Conservation (phyloP, 139 green algal species). For the Chloropicon primus region DNA sequence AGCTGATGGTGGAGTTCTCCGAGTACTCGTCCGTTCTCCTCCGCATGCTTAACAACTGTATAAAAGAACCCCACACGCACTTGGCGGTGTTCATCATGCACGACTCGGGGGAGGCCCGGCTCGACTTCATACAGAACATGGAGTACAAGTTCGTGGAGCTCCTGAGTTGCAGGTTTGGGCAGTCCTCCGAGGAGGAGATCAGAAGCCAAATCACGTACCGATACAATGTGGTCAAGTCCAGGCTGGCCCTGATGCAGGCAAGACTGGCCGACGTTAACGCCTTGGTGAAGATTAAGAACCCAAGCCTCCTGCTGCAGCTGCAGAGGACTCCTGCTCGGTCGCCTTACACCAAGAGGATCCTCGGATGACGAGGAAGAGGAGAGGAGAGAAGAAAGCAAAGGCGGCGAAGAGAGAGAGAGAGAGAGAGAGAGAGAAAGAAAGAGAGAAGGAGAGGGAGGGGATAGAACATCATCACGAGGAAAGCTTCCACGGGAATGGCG, state of each 20-base stretch:
- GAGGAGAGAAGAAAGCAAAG: no score
- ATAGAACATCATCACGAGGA: no score
- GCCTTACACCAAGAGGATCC: background rate
- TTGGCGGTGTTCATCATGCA: conserved; percentile 44
- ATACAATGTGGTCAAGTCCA: conserved; percentile 52
- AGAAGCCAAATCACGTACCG: conserved; percentile 36
- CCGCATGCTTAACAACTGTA: conserved; percentile 44
- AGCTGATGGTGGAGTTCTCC: conserved; percentile 48
- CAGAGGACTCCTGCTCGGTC: conserved; percentile 23
- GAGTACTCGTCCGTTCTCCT: conserved; percentile 41
- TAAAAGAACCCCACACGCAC: conserved; percentile 39
- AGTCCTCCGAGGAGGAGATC: conserved; percentile 41
- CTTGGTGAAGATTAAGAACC: conserved; percentile 50
- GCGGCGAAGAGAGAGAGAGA: no score
- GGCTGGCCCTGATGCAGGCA: conserved; percentile 38
- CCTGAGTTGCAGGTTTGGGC: conserved; percentile 33
- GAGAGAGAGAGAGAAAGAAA: no score
- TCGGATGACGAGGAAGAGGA: no score
- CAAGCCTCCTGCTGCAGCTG: conserved; percentile 46
- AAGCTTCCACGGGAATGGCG: no score
- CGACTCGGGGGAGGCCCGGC: conserved; percentile 27
- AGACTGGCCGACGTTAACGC: conserved; percentile 42
- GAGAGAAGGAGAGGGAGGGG: no score
- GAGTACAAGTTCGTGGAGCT: conserved; percentile 77
- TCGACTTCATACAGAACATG: conserved; percentile 64